A percentile compares a stretch with the other conserved stretches of the same genome.
Evolutionary conservation across 75 land plant species (phyloP).

Genomic region (Cunninghamia lanceolata): DNA sequence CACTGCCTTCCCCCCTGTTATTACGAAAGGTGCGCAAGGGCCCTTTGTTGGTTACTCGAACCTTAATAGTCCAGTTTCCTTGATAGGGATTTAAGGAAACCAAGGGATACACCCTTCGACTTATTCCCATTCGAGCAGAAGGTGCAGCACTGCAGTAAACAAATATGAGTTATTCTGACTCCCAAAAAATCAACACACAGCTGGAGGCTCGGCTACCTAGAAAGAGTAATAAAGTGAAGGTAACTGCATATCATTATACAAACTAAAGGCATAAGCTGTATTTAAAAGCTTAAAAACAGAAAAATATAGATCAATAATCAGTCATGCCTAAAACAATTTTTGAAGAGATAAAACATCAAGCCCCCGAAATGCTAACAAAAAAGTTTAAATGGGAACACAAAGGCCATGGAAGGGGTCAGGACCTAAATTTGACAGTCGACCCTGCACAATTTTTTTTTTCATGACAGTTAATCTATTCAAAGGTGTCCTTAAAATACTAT

Average conservation of each 20-base stretch:
- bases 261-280: no score
- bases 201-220: neutral
- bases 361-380: no score
- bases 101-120: slow-evolving; percentile 86
- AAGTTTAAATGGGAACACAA: no score
- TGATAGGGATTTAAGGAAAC: slow-evolving; percentile 92
- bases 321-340: no score
- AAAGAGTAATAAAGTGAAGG: neutral
- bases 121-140: slow-evolving; percentile 73
- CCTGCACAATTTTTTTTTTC: no score
- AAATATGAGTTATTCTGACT: neutral
- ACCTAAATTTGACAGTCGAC: no score
- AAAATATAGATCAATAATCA: no score
- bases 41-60: slow-evolving; percentile 87
- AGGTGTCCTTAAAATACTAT: no score
- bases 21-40: slow-evolving; percentile 76
- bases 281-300: no score
- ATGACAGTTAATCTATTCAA: no score
- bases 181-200: neutral
- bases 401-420: no score
- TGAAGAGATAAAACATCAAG: no score
- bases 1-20: slow-evolving; percentile 85
- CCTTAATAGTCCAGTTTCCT: slow-evolving; percentile 95
- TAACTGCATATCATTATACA: neutral
- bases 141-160: slow-evolving; percentile 62